Evolutionary conservation across 2,329 filamentous ascomycete genomes (phyloP).

Genomic region (Phoma sp.): DNA sequence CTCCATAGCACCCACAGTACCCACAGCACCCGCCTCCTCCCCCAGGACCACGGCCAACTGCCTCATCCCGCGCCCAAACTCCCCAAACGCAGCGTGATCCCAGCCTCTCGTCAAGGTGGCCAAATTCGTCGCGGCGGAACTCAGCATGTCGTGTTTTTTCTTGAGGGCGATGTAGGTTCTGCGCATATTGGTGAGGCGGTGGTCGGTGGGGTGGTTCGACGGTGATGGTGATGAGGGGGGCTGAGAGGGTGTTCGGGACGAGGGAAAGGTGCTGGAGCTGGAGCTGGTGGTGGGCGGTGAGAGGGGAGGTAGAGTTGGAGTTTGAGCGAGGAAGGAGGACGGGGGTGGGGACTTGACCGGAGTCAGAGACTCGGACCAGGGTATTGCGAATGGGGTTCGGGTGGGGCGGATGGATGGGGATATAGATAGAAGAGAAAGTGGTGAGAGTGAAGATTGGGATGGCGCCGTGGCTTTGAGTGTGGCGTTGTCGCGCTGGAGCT

Average conservation of each 20-base stretch:
- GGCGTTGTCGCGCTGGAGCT: too few species aligned
- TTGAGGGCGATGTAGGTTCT: constrained; percentile 29
- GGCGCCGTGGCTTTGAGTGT: not conserved
- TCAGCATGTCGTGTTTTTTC: constrained; percentile 23
- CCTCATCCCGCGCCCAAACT: constrained; percentile 29
- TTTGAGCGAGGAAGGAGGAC: too few species aligned
- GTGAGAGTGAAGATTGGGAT: too few species aligned
- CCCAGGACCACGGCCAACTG: constrained; percentile 21
- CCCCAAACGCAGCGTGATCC: constrained; percentile 29
- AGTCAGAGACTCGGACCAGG: too few species aligned
- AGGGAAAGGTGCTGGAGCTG: too few species aligned
- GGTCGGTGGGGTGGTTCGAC: not conserved
- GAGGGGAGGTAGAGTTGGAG: too few species aligned
- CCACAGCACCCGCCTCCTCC: not conserved
- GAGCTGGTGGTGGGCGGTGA: too few species aligned
- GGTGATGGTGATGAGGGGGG: not conserved
- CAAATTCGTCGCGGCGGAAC: constrained; percentile 15
- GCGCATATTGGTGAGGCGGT: constrained; percentile 27
- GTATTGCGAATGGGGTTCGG: too few species aligned
- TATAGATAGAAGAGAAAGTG: too few species aligned
- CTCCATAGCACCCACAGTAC: not conserved
- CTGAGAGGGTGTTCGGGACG: too few species aligned
- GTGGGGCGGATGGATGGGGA: too few species aligned
- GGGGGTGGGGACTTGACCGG: too few species aligned
- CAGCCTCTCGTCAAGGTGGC: constrained; percentile 16